phyloP scores from a whole-genome alignment of 495 filamentous ascomycete species.

The Xylaria nigripes region DNA sequence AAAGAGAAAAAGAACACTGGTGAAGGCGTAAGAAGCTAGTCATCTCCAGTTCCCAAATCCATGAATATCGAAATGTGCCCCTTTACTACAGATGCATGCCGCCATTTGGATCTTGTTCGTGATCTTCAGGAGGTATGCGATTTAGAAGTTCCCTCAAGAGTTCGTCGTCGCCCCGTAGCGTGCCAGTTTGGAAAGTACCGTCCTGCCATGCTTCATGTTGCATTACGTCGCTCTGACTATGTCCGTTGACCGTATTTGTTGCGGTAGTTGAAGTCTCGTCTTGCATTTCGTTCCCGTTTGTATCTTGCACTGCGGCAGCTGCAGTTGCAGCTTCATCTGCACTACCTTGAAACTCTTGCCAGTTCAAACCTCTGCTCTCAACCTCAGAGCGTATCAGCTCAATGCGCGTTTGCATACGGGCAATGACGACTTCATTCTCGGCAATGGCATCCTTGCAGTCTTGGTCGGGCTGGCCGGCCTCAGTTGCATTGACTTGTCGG shows the following conservation, averaged over 20 bases:
- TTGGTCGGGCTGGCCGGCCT: slow-evolving; percentile 41
- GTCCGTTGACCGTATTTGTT: slow-evolving; percentile 27
- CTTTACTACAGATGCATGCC: slow-evolving; percentile 55
- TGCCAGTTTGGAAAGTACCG: slow-evolving; percentile 48
- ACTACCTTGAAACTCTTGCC: slow-evolving; percentile 48
- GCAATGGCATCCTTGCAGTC: slow-evolving; percentile 60
- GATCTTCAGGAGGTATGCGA: slow-evolving; percentile 18
- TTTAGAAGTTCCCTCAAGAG: slow-evolving; percentile 35
- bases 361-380: slow-evolving; percentile 61
- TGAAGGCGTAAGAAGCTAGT: background rate
- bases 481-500: slow-evolving; percentile 4
- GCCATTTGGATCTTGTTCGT: slow-evolving; percentile 44
- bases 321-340: slow-evolving; percentile 19
- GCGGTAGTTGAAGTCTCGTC: slow-evolving; percentile 11
- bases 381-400: slow-evolving; percentile 61
- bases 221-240: slow-evolving; percentile 9
- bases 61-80: background rate
- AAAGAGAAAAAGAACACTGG: background rate
- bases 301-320: slow-evolving; percentile 18
- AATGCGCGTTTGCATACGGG: slow-evolving; percentile 65
- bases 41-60: background rate
- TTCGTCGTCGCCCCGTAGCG: slow-evolving; percentile 40
- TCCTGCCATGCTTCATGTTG: slow-evolving; percentile 41
- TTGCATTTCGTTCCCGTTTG: slow-evolving; percentile 24
- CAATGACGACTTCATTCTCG: slow-evolving; percentile 71